Evolutionary conservation across 208 protist species (phyloP).

Genomic region (Entamoeba dispar): DNA sequence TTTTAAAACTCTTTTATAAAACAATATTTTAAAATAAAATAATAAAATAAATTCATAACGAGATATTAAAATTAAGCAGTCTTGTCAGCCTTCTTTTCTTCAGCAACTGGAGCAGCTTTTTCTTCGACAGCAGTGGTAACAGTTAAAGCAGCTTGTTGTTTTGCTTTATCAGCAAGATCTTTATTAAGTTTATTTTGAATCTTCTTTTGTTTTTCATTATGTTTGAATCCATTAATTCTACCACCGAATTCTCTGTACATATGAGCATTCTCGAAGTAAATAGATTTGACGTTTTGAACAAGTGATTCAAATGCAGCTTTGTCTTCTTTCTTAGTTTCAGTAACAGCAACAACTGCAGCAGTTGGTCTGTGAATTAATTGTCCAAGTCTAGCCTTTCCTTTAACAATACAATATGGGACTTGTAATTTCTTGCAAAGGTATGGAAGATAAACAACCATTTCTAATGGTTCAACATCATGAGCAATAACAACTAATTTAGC

Average conservation of each 20-base stretch:
- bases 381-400: conserved; percentile 87
- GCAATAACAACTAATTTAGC: conserved; percentile 94
- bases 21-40: too few species aligned
- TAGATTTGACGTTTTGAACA: conserved; percentile 15
- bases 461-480: conserved; percentile 96
- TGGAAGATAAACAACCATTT: conserved; percentile 93
- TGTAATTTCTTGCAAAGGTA: conserved; percentile 89
- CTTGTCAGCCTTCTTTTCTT: too few species aligned
- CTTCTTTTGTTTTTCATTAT: neutral
- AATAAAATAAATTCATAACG: too few species aligned
- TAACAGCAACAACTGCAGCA: conserved; percentile 70
- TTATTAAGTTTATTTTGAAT: neutral
- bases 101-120: too few species aligned
- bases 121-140: neutral
- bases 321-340: conserved; percentile 71
- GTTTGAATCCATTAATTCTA: neutral
- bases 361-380: conserved; percentile 82
- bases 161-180: neutral
- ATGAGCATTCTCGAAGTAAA: conserved; percentile 21
- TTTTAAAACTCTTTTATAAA: too few species aligned
- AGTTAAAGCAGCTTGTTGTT: neutral
- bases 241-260: neutral
- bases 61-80: neutral
- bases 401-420: conserved; percentile 96
- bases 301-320: conserved; percentile 63